Conservation (phyloP, 192 early-diverging fungal species). For the Linnemannia exigua region DNA sequence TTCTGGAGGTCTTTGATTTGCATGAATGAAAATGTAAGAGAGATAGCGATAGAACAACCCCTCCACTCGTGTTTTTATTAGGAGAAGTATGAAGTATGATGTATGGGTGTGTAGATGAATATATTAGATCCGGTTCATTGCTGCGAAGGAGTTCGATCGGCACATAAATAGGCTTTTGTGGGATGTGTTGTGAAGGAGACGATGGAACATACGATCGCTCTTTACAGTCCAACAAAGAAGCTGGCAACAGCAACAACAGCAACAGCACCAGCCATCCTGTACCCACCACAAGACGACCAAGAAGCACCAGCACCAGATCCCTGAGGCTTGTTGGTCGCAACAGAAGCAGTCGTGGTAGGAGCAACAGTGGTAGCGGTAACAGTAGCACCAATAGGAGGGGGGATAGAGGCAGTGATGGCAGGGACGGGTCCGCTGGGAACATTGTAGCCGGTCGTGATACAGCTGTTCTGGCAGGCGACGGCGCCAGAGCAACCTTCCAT, state of each 20-base stretch:
- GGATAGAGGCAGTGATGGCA: neutral
- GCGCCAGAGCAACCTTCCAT: constrained; percentile 9
- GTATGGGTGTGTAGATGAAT: too few relatives aligned
- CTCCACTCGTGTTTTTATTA: too few relatives aligned
- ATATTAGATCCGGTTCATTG: too few relatives aligned
- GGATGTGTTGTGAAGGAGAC: neutral
- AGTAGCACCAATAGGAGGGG: neutral
- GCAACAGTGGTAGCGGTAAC: neutral
- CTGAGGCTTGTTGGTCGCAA: neutral
- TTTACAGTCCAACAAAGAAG: constrained; percentile 8
- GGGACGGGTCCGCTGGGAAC: constrained; percentile 10
- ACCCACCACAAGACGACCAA: too few relatives aligned
- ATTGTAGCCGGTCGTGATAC: constrained; percentile 23
- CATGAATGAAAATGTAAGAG: too few relatives aligned
- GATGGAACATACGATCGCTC: neutral
- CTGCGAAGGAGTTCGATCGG: neutral
- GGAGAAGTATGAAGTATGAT: too few relatives aligned
- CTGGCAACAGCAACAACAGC: neutral
- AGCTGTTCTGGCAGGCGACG: constrained; percentile 12
- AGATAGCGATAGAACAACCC: too few relatives aligned
- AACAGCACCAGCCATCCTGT: neutral
- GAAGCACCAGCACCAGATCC: neutral
- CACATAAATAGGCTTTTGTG: neutral
- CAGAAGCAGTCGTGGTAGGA: constrained; percentile 5
- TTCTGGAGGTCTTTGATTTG: too few relatives aligned